phyloP scores from a whole-genome alignment of 495 filamentous ascomycete genomes.

The Lophiostoma macrostomum region DNA sequence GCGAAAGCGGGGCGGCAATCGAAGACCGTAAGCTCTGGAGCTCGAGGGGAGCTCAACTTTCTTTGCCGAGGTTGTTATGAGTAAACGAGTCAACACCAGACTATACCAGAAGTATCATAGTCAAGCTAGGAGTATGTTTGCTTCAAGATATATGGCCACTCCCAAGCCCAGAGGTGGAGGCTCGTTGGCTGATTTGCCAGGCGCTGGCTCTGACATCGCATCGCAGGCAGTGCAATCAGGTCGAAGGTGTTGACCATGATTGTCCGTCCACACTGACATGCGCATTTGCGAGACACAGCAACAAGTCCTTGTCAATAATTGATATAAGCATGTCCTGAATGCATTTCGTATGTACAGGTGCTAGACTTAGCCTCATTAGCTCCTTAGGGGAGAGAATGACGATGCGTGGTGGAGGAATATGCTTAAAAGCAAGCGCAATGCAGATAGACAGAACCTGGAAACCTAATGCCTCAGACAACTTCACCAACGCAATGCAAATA shows the following conservation, averaged over 20 bases:
- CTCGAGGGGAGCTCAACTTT: constrained; percentile 6
- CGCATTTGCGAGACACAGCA: too few species aligned
- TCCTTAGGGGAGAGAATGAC: constrained; percentile 7
- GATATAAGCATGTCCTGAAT: too few species aligned
- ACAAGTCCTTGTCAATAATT: constrained; percentile 10
- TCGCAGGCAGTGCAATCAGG: too few species aligned
- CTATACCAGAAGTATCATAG: constrained; percentile 1
- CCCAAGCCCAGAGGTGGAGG: too few species aligned
- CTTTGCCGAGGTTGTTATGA: constrained; percentile 28
- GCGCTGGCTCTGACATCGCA: too few species aligned
- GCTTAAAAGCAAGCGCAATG: constrained; percentile 21
- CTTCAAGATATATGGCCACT: too few species aligned
- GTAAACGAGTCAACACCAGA: constrained; percentile 6
- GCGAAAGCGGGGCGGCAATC: constrained; percentile 7
- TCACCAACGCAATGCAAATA: constrained; percentile 32
- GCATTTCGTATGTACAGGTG: constrained; percentile 27
- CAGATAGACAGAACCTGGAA: constrained; percentile 10
- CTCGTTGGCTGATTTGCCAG: too few species aligned
- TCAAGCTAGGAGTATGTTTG: neutral
- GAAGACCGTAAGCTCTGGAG: constrained; percentile 2
- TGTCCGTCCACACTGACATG: too few species aligned
- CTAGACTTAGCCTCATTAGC: constrained; percentile 14
- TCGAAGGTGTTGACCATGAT: too few species aligned
- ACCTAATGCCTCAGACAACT: constrained; percentile 8
- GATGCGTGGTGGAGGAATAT: constrained; percentile 21